These are phyloP conservation scores for Alternaria brassicae DNA, from an alignment of 2,329 filamentous ascomycete genomes.

Conservation along the genomic window DNA sequence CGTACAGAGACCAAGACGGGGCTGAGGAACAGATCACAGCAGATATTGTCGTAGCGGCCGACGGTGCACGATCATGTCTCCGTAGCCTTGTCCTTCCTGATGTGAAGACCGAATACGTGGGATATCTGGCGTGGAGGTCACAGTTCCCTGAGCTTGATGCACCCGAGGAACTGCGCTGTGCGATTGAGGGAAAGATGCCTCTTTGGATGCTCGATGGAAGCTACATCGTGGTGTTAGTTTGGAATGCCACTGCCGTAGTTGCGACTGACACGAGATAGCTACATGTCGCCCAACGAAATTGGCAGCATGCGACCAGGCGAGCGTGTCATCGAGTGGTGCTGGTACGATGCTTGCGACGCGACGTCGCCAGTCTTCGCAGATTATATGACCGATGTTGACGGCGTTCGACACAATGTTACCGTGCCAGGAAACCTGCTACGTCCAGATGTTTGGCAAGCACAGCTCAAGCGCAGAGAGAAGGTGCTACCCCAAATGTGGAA, in stretches of 20 bases:
- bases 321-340: slow-evolving; percentile 55
- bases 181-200: slow-evolving; percentile 10
- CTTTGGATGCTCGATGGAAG: slow-evolving; percentile 11
- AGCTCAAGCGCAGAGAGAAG: slow-evolving; percentile 24
- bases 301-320: slow-evolving; percentile 45
- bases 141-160: slow-evolving; percentile 12
- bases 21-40: neutral
- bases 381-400: slow-evolving; percentile 53
- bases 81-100: slow-evolving; percentile 20
- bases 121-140: slow-evolving; percentile 31
- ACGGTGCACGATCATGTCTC: slow-evolving; percentile 23
- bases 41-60: slow-evolving; percentile 27
- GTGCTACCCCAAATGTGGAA: slow-evolving; percentile 48
- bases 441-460: slow-evolving; percentile 45
- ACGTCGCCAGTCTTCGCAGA: slow-evolving; percentile 43
- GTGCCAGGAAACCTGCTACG: slow-evolving; percentile 49
- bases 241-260: neutral
- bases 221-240: slow-evolving; percentile 16
- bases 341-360: slow-evolving; percentile 52
- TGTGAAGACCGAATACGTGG: slow-evolving; percentile 21
- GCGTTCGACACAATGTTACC: slow-evolving; percentile 48
- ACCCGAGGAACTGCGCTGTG: slow-evolving; percentile 14
- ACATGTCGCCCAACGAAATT: slow-evolving; percentile 50
- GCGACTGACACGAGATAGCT: slow-evolving; percentile 22
- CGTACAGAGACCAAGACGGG: slow-evolving; percentile 4